Evolutionary conservation across 345 rosid species (phyloP).

Genomic region (Salix exigua): DNA sequence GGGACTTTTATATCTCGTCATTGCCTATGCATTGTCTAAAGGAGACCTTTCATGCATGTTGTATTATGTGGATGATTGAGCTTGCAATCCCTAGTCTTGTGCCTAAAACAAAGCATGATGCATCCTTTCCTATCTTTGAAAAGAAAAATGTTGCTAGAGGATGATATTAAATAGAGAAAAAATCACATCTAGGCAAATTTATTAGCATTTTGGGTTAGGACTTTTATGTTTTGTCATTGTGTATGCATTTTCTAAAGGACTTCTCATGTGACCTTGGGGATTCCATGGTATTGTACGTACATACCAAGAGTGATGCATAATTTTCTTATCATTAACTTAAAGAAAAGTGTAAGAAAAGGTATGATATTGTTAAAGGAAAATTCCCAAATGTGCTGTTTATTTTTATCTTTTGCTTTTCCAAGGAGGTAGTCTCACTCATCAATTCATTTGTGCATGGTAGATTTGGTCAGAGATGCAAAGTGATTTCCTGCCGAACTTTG

Average conservation of each 20-base stretch:
- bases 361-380: background rate
- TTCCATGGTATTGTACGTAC: background rate
- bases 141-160: background rate
- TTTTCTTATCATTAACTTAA: background rate
- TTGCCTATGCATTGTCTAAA: background rate
- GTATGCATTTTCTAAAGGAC: background rate
- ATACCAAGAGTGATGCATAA: background rate
- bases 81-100: background rate
- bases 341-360: background rate
- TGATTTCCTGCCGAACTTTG: constrained; percentile 95
- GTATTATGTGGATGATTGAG: background rate
- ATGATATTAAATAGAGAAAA: background rate
- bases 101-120: background rate
- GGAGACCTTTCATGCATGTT: background rate
- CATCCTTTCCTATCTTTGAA: background rate
- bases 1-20: background rate
- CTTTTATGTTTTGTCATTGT: background rate
- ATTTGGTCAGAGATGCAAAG: constrained; percentile 99
- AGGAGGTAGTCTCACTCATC: background rate
- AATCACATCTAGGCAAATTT: background rate
- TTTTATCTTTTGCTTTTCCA: background rate
- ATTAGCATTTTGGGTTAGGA: background rate
- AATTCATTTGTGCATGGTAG: constrained; percentile 34
- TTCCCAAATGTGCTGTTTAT: background rate
- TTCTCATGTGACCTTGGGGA: background rate